Conservation (phyloP, 208 protist genomes). For the Crithidia sp. region DNA sequence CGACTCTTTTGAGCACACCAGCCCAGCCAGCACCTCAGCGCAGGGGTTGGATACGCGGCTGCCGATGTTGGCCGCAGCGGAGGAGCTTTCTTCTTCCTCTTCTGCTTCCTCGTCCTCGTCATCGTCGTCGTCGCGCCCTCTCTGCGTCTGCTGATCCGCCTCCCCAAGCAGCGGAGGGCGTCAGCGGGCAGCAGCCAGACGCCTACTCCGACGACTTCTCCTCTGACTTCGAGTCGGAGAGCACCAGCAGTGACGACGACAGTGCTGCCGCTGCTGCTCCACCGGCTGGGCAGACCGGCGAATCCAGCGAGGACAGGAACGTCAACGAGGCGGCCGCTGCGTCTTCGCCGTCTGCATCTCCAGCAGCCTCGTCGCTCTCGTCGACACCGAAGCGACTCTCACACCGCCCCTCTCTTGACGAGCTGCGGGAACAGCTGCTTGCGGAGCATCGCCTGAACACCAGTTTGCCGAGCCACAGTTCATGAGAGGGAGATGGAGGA, state of each 20-base stretch:
- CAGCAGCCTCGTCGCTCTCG: slow-evolving; percentile 13
- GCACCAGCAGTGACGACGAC: neutral
- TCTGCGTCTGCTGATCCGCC: neutral
- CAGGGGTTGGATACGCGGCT: neutral
- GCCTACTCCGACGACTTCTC: slow-evolving; percentile 2
- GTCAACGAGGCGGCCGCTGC: neutral
- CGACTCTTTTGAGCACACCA: slow-evolving; percentile 20
- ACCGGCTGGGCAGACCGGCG: neutral
- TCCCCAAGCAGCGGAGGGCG: no score
- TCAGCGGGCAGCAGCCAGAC: no score
- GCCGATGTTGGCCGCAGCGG: neutral
- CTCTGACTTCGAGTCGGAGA: slow-evolving; percentile 13
- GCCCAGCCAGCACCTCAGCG: neutral
- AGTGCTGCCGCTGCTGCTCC: neutral
- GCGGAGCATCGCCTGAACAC: slow-evolving; percentile 14
- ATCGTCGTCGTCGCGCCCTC: neutral
- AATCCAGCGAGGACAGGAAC: neutral
- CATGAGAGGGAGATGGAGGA: no score
- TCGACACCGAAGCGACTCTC: slow-evolving; percentile 9
- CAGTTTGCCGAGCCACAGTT: neutral
- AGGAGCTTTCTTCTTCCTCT: neutral
- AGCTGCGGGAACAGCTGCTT: slow-evolving; percentile 21
- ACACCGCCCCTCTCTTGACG: slow-evolving; percentile 1
- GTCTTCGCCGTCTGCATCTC: slow-evolving; percentile 9
- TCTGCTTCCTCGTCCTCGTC: neutral